Evolutionary conservation across 2,329 filamentous ascomycete species (phyloP).

Genomic region (Ilyonectria mors-panacis): DNA sequence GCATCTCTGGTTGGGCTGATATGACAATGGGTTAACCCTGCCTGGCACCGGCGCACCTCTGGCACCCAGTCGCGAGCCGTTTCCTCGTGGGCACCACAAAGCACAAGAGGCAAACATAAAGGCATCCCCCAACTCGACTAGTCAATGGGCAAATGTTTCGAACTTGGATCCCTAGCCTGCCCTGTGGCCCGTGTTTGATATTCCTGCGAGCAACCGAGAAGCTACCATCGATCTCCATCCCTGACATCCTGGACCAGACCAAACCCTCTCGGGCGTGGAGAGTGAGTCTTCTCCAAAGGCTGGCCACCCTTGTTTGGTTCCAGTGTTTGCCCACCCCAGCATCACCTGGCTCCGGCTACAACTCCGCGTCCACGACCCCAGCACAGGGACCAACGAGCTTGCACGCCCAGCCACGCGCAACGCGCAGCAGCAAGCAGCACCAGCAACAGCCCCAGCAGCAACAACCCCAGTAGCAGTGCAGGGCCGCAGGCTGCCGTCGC

Average conservation of each 20-base stretch:
- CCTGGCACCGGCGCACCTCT: conserved; percentile 12
- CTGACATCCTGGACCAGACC: conserved; percentile 5
- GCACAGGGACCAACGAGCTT: conserved; percentile 30
- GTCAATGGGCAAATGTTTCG: conserved; percentile 5
- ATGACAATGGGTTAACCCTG: conserved; percentile 24
- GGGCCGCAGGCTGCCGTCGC: conserved; percentile 27
- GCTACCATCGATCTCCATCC: conserved; percentile 16
- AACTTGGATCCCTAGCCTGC: conserved; percentile 1
- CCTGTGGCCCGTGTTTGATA: conserved; percentile 11
- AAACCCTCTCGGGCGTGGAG: conserved; percentile 10
- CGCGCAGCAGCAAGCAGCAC: conserved; percentile 23
- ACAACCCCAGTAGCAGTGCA: conserved; percentile 16
- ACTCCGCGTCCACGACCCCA: conserved; percentile 30
- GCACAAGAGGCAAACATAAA: conserved; percentile 1
- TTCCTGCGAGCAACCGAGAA: conserved; percentile 6
- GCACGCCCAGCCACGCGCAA: conserved; percentile 31
- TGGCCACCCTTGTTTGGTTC: conserved; percentile 30
- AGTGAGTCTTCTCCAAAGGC: conserved; percentile 19
- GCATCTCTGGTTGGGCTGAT: conserved; percentile 14
- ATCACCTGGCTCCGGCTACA: conserved; percentile 32
- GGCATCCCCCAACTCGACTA: conserved; percentile 2
- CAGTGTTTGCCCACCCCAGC: conserved; percentile 36
- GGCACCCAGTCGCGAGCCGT: background rate
- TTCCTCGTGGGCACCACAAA: conserved; percentile 13
- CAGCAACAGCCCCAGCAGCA: conserved; percentile 15